Evolutionary conservation across 2,329 filamentous ascomycete genomes (phyloP).

Genomic region (Ophiobolus disseminans): DNA sequence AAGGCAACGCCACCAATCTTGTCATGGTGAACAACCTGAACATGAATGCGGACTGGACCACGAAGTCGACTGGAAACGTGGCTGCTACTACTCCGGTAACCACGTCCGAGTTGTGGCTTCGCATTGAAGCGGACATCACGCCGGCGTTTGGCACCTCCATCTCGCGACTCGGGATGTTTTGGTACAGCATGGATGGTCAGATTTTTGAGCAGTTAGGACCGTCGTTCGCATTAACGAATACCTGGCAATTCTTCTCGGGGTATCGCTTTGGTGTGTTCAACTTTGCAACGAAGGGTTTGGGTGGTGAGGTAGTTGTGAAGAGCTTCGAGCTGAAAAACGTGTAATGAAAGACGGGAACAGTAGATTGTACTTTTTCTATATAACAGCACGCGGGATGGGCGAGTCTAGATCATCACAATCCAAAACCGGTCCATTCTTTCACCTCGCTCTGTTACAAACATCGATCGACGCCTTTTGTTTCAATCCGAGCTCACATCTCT

Average conservation of each 20-base stretch:
- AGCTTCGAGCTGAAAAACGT: conserved; percentile 21
- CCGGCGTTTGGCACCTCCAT: conserved; percentile 39
- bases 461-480: too few species aligned
- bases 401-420: too few species aligned
- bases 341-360: too few species aligned
- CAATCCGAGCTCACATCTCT: too few species aligned
- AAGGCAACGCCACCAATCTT: conserved; percentile 45
- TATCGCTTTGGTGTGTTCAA: conserved; percentile 51
- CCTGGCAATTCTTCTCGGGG: conserved; percentile 50
- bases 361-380: too few species aligned
- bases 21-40: conserved; percentile 50
- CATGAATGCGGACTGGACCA: conserved; percentile 47
- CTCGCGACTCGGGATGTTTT: conserved; percentile 39
- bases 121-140: conserved; percentile 46
- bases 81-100: conserved; percentile 31
- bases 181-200: conserved; percentile 47
- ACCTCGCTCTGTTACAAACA: too few species aligned
- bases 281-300: conserved; percentile 45
- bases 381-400: too few species aligned
- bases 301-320: conserved; percentile 38
- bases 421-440: too few species aligned
- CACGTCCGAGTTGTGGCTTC: conserved; percentile 39
- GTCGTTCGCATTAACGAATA: conserved; percentile 43
- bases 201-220: conserved; percentile 41
- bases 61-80: conserved; percentile 39